These are phyloP conservation scores for Ustilago vetiveriae DNA, from an alignment of 1,284 basidiomycete species.

Conservation along the genomic window DNA sequence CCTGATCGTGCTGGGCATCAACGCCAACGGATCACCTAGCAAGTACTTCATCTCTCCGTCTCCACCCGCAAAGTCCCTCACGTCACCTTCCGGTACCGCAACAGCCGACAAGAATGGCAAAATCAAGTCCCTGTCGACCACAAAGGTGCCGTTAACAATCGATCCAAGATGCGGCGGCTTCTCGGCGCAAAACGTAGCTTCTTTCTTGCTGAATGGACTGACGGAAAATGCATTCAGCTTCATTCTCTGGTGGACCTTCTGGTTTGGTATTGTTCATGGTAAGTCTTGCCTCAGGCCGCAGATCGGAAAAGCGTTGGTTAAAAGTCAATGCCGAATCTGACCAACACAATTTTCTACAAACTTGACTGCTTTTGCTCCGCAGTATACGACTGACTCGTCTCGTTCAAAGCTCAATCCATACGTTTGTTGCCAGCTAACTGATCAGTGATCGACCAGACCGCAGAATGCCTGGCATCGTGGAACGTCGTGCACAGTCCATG, in stretches of 20 bases:
- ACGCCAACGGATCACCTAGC: constrained; percentile 34
- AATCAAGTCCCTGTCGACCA: background rate
- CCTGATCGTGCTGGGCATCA: constrained; percentile 47
- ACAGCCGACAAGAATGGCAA: constrained; percentile 5
- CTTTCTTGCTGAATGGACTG: constrained; percentile 29
- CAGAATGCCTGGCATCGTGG: too few species aligned
- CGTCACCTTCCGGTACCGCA: background rate
- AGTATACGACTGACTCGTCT: constrained; percentile 18
- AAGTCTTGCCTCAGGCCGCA: constrained; percentile 8
- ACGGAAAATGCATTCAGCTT: constrained; percentile 62
- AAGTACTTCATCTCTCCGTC: constrained; percentile 49
- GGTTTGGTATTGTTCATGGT: constrained; percentile 65
- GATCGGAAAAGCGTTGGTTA: background rate
- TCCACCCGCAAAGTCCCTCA: constrained; percentile 21
- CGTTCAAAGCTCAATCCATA: background rate
- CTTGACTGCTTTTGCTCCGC: background rate
- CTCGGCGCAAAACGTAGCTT: constrained; percentile 13
- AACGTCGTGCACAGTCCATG: too few species aligned
- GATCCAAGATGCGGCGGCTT: constrained; percentile 34
- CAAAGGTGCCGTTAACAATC: constrained; percentile 7
- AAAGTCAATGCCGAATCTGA: background rate
- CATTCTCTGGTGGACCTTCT: constrained; percentile 66
- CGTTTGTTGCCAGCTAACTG: too few species aligned
- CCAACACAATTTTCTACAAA: too few species aligned
- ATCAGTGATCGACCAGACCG: too few species aligned